Base-by-base conservation (phyloP, 176 grass and related monocot genomes). In the Puccinellia tenuiflora region DNA sequence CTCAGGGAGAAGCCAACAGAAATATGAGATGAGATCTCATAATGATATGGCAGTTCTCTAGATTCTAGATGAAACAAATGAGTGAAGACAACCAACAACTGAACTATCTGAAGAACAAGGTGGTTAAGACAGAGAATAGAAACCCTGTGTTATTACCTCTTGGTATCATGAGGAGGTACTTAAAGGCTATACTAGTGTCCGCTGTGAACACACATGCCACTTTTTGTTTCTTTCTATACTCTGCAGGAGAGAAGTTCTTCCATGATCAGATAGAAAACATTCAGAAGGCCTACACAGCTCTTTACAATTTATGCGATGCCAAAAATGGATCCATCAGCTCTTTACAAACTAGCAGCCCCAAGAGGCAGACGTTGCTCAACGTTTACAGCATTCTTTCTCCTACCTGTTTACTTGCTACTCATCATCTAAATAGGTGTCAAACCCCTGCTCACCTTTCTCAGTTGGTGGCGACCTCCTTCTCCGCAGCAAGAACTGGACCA, bases 61-160 rank as follows among this genome's bases (percentile, higher is more conserved):
- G 13, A 95, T 98, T 54, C 21, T 87, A 88, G 13, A 95, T 98
- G 96, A 91, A 88, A 51, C 87, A 96, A 50, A 99, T 99, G 96
- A 90, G 81, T 66, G 93, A 98, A 71, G 96, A 98, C 30, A 98
- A 95, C 46, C 93, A 98, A 9, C 83, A 93, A 30, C 83, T 98
- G 11, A 80, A 88, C 79, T 92, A 87, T 76, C 80, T 96, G 37
- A 88, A 92, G 83, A 85, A 92, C 61, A 96, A 92, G 75, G 75
- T 93, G 56, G 93, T 89, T 81, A 93, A 93, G 81, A 82, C 87
- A 55, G 85, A 92, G 77, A 75, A 90, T 92, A 84, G 85, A 90
- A 74, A 87, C 85, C 10, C 55, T 95, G 70, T 39, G 85, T 88
- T 60, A 12, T 92, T 59, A 81, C 84, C 53, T 86, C 88, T 38